Percentiles rank a stretch among this genome's conserved stretches.
Evolutionary conservation across 768 basidiomycete genomes (phyloP).

Genomic region (Tubosaeta sp.): DNA sequence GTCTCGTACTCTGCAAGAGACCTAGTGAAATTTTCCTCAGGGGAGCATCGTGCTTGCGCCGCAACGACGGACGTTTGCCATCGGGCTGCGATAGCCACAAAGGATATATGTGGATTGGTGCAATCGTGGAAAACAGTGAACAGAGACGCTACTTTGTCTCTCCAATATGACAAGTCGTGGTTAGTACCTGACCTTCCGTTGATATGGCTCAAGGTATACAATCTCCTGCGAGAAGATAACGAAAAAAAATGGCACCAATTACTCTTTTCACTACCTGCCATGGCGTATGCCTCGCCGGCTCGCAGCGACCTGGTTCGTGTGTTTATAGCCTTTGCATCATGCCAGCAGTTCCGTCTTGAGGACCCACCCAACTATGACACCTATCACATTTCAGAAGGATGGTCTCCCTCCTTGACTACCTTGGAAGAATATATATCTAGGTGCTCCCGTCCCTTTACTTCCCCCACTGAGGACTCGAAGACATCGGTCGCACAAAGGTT

Average conservation of each 20-base stretch:
- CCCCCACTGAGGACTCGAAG: not conserved
- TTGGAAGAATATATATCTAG: not conserved
- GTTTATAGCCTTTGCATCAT: slow-evolving; percentile 28
- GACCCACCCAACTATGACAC: slow-evolving; percentile 11
- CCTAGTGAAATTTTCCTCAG: not conserved
- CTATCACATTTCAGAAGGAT: slow-evolving; percentile 3
- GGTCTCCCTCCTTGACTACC: not conserved
- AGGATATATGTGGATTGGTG: slow-evolving; percentile 1
- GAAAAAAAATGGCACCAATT: slow-evolving; percentile 14
- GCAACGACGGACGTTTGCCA: slow-evolving; percentile 5
- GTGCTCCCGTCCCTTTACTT: not conserved
- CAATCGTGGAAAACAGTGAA: not conserved
- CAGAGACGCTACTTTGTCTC: not conserved
- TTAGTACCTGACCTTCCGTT: slow-evolving; percentile 14
- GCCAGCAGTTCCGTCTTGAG: slow-evolving; percentile 6
- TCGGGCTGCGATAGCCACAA: not conserved
- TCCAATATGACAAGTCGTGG: slow-evolving; percentile 24
- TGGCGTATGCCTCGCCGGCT: slow-evolving; percentile 21
- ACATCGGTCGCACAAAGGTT: not conserved
- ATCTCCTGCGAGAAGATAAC: slow-evolving; percentile 14
- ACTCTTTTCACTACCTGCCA: slow-evolving; percentile 27
- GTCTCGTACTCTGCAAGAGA: slow-evolving; percentile 4
- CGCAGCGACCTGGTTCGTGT: slow-evolving; percentile 17
- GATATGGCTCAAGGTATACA: slow-evolving; percentile 25
- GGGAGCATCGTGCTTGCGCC: slow-evolving; percentile 7